Conservation (phyloP, 2,329 filamentous ascomycete genomes). For the Apiospora saccharicola region DNA sequence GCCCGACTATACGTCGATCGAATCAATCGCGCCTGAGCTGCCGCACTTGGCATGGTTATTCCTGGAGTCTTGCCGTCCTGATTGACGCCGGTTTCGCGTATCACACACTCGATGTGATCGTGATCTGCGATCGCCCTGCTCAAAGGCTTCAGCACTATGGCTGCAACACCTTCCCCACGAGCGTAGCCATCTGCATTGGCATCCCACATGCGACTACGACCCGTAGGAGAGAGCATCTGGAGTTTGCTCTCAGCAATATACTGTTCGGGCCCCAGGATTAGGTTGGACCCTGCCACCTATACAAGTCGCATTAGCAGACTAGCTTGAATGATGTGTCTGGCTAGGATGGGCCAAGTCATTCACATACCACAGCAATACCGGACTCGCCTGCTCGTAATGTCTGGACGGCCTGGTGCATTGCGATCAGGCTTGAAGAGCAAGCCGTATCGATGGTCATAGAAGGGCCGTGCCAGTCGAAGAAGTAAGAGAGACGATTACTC, state of each 20-base stretch:
- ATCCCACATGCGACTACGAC: constrained; percentile 33
- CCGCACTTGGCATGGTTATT: constrained; percentile 59
- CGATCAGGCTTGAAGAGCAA: constrained; percentile 43
- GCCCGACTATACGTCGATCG: constrained; percentile 51
- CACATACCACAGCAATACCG: constrained; percentile 38
- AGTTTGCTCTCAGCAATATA: constrained; percentile 31
- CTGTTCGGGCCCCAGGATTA: too few species aligned
- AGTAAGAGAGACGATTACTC: constrained; percentile 36
- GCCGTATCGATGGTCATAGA: constrained; percentile 45
- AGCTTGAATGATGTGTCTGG: too few species aligned
- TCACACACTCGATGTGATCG: constrained; percentile 53
- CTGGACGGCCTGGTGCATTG: constrained; percentile 33
- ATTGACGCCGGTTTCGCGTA: constrained; percentile 57
- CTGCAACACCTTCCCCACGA: constrained; percentile 54
- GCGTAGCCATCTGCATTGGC: constrained; percentile 34
- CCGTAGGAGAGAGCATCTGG: constrained; percentile 36
- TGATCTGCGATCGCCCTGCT: constrained; percentile 59
- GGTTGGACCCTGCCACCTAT: too few species aligned
- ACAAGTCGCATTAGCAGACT: too few species aligned
- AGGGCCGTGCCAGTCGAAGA: constrained; percentile 43
- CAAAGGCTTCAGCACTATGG: constrained; percentile 59
- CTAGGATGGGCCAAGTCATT: too few species aligned
- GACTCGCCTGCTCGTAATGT: constrained; percentile 22
- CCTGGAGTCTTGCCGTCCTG: constrained; percentile 59
- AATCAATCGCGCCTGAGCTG: constrained; percentile 54